These are phyloP conservation scores for Castanea crenata DNA, from an alignment of 306 rosid species.

Conservation along the genomic window DNA sequence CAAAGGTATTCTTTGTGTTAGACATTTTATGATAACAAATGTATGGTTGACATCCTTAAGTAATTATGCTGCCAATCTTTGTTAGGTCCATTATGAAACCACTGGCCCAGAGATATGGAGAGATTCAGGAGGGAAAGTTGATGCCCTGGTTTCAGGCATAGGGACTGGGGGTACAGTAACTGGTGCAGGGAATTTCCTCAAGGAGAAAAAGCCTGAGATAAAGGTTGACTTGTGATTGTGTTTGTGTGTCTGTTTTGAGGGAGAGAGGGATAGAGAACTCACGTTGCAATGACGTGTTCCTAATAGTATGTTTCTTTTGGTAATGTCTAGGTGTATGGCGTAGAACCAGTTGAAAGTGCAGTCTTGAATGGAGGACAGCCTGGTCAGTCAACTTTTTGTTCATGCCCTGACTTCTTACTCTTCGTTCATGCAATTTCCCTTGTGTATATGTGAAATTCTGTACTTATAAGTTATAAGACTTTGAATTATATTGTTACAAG, in stretches of 20 bases:
- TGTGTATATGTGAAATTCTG: background rate
- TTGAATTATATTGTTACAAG: background rate
- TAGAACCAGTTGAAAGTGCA: conserved; percentile 4
- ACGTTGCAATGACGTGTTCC: background rate
- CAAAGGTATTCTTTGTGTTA: conserved; percentile 39
- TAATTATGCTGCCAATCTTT: background rate
- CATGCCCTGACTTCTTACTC: background rate
- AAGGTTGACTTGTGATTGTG: conserved; percentile 52
- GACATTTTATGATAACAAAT: conserved; percentile 4
- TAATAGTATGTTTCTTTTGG: conserved; percentile 3
- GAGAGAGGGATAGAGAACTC: background rate
- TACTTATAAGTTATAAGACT: background rate
- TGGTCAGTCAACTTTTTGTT: conserved; percentile 44
- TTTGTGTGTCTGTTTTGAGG: background rate
- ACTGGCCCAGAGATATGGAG: conserved; percentile 92
- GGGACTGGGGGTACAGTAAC: too few relatives aligned
- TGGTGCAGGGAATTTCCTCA: too few relatives aligned
- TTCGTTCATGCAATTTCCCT: background rate
- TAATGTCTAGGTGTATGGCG: conserved; percentile 59
- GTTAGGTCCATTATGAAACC: conserved; percentile 82
- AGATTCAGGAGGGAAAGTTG: too few relatives aligned
- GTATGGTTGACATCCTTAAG: conserved; percentile 1
- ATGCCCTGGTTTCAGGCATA: too few relatives aligned
- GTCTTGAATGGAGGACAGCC: conserved; percentile 14
- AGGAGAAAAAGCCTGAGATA: conserved; percentile 18